Evolutionary conservation across 2,329 filamentous ascomycete species (phyloP).

Genomic region (Alternaria atra): DNA sequence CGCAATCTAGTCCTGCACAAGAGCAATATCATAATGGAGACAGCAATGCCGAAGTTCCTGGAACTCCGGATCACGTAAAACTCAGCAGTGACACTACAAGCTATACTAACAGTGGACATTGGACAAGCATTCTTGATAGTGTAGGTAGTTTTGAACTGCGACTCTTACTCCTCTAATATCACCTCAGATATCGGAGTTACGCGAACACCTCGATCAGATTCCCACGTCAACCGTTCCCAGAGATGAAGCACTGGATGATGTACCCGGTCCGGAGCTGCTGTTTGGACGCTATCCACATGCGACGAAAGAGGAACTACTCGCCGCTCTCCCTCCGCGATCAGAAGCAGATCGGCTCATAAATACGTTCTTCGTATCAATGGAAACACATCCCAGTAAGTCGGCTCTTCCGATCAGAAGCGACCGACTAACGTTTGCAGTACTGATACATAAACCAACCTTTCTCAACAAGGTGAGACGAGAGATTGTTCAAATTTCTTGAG

Average conservation of each 20-base stretch:
- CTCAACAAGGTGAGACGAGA: constrained; percentile 30
- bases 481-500: no score
- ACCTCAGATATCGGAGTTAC: constrained; percentile 43
- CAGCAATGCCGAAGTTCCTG: constrained; percentile 26
- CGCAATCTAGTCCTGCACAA: constrained; percentile 3
- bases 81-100: constrained; percentile 39
- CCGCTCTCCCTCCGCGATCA: constrained; percentile 33
- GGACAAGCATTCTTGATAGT: constrained; percentile 51
- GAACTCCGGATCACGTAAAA: constrained; percentile 44
- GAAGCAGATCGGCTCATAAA: constrained; percentile 39
- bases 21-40: constrained; percentile 4
- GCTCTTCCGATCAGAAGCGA: background rate
- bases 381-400: constrained; percentile 37
- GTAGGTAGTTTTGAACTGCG: constrained; percentile 24
- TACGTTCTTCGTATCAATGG: constrained; percentile 40
- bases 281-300: constrained; percentile 40
- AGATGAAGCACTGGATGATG: constrained; percentile 22
- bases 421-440: constrained; percentile 22
- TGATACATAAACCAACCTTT: constrained; percentile 45
- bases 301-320: constrained; percentile 41
- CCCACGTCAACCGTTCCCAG: constrained; percentile 32
- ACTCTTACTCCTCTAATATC: background rate
- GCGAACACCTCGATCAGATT: constrained; percentile 43
- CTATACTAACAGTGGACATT: constrained; percentile 46
- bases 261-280: constrained; percentile 40